A percentile compares a stretch with the other conserved stretches of the same genome.
Conservation (phyloP, 345 rosid species). For the Lepidium didymum region DNA sequence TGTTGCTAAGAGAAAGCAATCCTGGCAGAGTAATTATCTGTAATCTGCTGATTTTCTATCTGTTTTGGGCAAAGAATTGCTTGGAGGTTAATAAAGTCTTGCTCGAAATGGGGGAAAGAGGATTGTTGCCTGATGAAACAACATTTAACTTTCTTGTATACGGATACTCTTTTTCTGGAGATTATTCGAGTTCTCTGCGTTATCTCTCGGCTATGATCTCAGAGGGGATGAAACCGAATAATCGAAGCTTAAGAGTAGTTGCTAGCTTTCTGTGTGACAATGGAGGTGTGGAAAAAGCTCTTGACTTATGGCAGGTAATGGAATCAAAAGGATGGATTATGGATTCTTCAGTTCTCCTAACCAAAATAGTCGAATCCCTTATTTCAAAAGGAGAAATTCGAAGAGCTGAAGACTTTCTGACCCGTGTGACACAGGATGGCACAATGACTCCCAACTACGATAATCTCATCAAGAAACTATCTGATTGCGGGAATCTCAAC, state of each 20-base stretch:
- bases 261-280: conserved; percentile 33
- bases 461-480: conserved; percentile 48
- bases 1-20: conserved; percentile 39
- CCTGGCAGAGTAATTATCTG: conserved; percentile 27
- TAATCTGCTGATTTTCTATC: conserved; percentile 54
- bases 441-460: conserved; percentile 34
- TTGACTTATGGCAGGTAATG: conserved; percentile 50
- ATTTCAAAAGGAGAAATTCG: conserved; percentile 21
- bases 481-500: conserved; percentile 30
- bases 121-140: conserved; percentile 38
- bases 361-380: conserved; percentile 16
- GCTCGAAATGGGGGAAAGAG: conserved; percentile 38
- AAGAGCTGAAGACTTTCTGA: conserved; percentile 54
- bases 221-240: conserved; percentile 39
- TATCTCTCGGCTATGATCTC: conserved; percentile 60
- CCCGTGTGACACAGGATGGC: conserved; percentile 32
- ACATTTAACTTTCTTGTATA: conserved; percentile 57
- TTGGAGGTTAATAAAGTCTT: conserved; percentile 33
- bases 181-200: conserved; percentile 31
- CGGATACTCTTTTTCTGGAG: conserved; percentile 42
- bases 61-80: conserved; percentile 35
- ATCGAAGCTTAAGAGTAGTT: conserved; percentile 48
- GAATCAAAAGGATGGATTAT: conserved; percentile 44
- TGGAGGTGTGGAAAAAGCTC: conserved; percentile 40
- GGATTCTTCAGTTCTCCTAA: conserved; percentile 41